Percentiles rank a stretch among this genome's conserved stretches.
These are phyloP conservation scores for Candida chilensis DNA, from an alignment of 805 yeast species.

Conservation along the genomic window DNA sequence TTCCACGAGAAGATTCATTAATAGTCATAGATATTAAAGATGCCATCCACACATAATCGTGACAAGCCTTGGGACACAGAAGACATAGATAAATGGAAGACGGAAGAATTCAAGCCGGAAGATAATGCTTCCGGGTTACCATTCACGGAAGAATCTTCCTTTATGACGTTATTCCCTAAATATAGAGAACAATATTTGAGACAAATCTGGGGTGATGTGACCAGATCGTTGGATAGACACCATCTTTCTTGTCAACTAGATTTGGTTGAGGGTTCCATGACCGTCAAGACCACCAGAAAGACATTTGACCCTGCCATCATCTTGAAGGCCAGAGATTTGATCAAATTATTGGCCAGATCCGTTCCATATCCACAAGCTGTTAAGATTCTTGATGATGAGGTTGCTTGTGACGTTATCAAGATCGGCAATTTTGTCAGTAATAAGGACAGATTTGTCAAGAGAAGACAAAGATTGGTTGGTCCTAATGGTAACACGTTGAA, in stretches of 20 bases:
- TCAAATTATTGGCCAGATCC: constrained; percentile 87
- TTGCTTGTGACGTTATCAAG: constrained; percentile 93
- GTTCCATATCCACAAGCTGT: constrained; percentile 97
- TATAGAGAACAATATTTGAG: constrained; percentile 88
- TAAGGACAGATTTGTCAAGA: constrained; percentile 88
- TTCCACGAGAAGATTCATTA: neutral
- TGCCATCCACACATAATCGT: constrained; percentile 89
- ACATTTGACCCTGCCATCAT: constrained; percentile 93
- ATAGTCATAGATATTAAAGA: constrained; percentile 13
- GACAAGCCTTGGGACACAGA: constrained; percentile 98
- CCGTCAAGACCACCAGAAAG: constrained; percentile 91
- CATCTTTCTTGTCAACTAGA: constrained; percentile 80
- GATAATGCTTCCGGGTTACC: constrained; percentile 82
- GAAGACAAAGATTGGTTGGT: constrained; percentile 94
- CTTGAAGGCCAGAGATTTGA: constrained; percentile 89
- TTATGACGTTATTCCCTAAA: constrained; percentile 92
- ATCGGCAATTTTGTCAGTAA: constrained; percentile 84
- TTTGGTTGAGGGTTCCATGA: constrained; percentile 95
- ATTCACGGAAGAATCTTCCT: constrained; percentile 92
- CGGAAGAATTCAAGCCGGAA: constrained; percentile 82
- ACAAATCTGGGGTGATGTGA: constrained; percentile 90
- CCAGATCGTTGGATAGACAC: constrained; percentile 63
- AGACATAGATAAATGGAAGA: constrained; percentile 88
- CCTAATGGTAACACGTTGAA: constrained; percentile 95
- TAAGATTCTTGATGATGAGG: constrained; percentile 82